Evolutionary conservation across 495 filamentous ascomycete genomes (phyloP).

Genomic region (Cercophora newfieldiana): DNA sequence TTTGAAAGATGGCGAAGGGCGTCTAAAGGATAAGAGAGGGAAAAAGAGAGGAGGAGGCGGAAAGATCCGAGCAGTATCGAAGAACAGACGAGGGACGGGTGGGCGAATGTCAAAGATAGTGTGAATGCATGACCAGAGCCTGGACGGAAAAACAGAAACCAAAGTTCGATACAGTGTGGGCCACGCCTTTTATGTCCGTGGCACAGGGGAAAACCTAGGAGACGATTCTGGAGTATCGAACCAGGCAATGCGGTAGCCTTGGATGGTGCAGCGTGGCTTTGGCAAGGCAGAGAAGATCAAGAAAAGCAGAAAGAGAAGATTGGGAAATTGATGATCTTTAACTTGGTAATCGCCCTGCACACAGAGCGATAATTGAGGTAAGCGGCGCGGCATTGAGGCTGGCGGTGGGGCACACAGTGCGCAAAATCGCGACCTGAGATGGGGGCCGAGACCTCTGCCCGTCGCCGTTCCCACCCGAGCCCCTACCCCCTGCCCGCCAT

Average conservation of each 20-base stretch:
- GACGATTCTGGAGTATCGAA: background rate
- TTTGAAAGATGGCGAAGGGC: slow-evolving; percentile 2
- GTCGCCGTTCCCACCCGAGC: background rate
- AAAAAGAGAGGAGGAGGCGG: background rate
- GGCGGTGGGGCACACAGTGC: background rate
- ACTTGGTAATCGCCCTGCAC: slow-evolving; percentile 22
- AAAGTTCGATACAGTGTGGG: slow-evolving; percentile 11
- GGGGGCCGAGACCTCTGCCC: background rate
- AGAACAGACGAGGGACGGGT: slow-evolving; percentile 2
- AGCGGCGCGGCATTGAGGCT: background rate
- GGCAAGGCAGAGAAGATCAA: background rate
- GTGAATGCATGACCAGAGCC: slow-evolving; percentile 16
- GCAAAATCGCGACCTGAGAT: background rate
- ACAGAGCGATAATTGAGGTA: background rate
- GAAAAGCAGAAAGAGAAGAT: background rate
- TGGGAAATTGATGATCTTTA: slow-evolving; percentile 29
- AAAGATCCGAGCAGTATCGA: background rate
- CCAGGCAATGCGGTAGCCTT: background rate
- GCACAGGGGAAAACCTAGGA: slow-evolving; percentile 1
- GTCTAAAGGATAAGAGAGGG: background rate
- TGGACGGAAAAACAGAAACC: slow-evolving; percentile 18
- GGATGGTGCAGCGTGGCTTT: background rate
- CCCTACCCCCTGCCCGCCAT: no score
- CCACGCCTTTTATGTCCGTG: background rate
- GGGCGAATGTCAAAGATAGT: slow-evolving; percentile 4